Percentiles rank a stretch among this genome's conserved stretches.
phyloP scores from a whole-genome alignment of 768 basidiomycete genomes.

The Calocybe cyanea region DNA sequence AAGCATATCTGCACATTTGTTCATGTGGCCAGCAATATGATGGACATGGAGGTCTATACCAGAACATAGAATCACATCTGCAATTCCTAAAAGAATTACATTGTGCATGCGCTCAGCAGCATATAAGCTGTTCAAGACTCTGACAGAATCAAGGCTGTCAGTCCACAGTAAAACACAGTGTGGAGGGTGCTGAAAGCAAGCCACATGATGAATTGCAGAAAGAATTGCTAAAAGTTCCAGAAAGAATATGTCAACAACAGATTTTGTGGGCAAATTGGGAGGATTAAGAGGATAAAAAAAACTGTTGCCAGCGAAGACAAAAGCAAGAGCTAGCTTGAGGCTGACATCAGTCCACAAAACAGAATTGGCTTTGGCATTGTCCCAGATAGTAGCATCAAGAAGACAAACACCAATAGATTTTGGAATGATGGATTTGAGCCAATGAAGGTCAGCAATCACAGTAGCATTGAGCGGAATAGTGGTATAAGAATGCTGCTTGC shows the following conservation, averaged over 20 bases:
- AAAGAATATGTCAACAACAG: slow-evolving; percentile 21
- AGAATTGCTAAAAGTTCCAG: slow-evolving; percentile 16
- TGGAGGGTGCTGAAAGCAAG: not conserved
- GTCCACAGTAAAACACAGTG: not conserved
- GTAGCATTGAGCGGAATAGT: slow-evolving; percentile 1
- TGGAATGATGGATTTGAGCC: slow-evolving; percentile 5
- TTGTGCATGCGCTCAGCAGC: not conserved
- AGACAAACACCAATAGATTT: slow-evolving; percentile 14
- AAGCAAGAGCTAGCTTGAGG: slow-evolving; percentile 5
- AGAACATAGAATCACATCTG: too few relatives aligned
- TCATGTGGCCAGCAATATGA: too few relatives aligned
- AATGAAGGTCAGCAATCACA: not conserved
- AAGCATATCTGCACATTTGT: too few relatives aligned
- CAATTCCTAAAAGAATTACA: not conserved
- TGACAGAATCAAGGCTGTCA: not conserved
- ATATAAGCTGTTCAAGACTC: not conserved
- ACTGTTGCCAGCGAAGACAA: slow-evolving; percentile 11
- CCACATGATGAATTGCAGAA: slow-evolving; percentile 2
- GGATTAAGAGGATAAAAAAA: slow-evolving; percentile 15
- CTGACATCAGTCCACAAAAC: slow-evolving; percentile 22
- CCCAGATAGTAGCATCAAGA: slow-evolving; percentile 12
- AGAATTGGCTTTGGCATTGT: slow-evolving; percentile 15
- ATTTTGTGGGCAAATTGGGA: not conserved
- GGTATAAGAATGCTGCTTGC: not conserved
- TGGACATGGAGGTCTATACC: too few relatives aligned